Percentiles rank a stretch among this genome's conserved stretches.
These are phyloP conservation scores for Neocallimastix lanati DNA, from an alignment of 192 early-diverging fungal genomes.

Conservation along the genomic window DNA sequence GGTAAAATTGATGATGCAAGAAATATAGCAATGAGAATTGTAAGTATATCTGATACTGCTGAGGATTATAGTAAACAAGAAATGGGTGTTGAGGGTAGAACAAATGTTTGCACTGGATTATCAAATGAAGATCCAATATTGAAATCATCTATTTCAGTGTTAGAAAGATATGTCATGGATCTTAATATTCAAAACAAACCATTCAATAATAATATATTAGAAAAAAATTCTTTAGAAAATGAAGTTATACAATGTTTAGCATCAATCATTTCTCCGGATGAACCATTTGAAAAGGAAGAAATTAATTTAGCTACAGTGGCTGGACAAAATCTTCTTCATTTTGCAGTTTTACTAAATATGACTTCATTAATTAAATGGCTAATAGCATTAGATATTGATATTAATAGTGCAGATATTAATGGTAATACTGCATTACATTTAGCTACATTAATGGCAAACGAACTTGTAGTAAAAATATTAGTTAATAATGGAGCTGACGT, in stretches of 20 bases:
- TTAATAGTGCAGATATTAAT: neutral
- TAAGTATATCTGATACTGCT: neutral
- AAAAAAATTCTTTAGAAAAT: neutral
- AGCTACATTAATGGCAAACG: neutral
- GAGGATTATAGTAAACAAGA: neutral
- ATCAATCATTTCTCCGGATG: neutral
- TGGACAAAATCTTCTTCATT: neutral
- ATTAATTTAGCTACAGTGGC: neutral
- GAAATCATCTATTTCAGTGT: neutral
- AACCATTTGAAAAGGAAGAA: neutral
- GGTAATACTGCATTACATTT: neutral
- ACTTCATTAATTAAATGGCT: neutral
- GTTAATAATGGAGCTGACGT: neutral
- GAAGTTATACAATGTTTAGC: neutral
- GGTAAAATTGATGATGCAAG: slow-evolving; percentile 61
- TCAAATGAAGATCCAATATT: neutral
- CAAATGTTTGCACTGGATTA: neutral
- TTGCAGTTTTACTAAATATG: neutral
- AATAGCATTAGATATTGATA: neutral
- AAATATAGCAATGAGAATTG: slow-evolving; percentile 4
- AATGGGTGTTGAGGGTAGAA: neutral
- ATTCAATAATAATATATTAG: neutral
- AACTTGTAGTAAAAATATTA: neutral
- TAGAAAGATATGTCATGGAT: neutral
- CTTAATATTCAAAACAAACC: neutral